phyloP scores from a whole-genome alignment of 257 asterid genomes.

The Nemophila menziesii region DNA sequence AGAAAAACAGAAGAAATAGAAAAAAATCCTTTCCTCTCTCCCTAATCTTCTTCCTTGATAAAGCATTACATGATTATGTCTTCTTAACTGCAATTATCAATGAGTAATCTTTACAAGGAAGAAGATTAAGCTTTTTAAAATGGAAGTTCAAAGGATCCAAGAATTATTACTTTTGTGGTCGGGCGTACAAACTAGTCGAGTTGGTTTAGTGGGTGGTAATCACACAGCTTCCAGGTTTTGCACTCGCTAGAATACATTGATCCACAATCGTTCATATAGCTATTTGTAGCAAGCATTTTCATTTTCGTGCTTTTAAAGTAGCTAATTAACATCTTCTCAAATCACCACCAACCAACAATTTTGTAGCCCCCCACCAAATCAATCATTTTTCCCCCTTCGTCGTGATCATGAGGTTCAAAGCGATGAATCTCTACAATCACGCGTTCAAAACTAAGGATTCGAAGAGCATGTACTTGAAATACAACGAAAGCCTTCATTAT shows the following conservation, averaged over 20 bases:
- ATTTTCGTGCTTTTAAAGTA: neutral
- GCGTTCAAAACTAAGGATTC: constrained; percentile 6
- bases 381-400: no score
- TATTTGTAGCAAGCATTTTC: neutral
- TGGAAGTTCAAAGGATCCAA: constrained; percentile 27
- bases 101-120: constrained; percentile 10
- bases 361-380: neutral
- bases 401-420: constrained; percentile 6
- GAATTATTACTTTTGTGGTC: constrained; percentile 16
- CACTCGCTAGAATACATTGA: constrained; percentile 22
- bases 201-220: constrained; percentile 42
- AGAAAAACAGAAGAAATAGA: neutral
- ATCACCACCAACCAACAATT: neutral
- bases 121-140: constrained; percentile 3
- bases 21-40: neutral
- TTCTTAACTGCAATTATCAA: constrained; percentile 1
- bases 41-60: constrained; percentile 14
- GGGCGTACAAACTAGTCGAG: constrained; percentile 10
- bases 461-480: no score
- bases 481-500: no score
- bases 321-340: neutral
- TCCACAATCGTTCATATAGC: neutral
- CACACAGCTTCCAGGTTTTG: constrained; percentile 44
- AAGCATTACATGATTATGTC: neutral
- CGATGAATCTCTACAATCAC: constrained; percentile 10